Conservation (phyloP, 1,139 yeast species). For the Taphrina betulina region DNA sequence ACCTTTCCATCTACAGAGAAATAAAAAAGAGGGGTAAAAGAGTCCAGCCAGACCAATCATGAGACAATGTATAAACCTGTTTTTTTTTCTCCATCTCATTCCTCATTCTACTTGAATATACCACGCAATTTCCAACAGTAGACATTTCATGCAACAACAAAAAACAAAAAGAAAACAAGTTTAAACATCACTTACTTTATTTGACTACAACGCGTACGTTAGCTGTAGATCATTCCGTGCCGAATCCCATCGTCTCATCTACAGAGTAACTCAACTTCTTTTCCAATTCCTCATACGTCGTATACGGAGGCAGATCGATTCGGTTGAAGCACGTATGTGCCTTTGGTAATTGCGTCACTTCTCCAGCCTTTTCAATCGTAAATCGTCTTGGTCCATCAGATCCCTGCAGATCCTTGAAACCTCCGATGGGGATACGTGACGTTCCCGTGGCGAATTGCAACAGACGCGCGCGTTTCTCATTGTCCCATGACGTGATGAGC, state of each 20-base stretch:
- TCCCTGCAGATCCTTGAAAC: conserved; percentile 96
- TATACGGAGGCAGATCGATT: conserved; percentile 84
- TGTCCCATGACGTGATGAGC: conserved; percentile 86
- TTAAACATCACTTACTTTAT: no score
- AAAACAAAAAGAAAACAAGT: no score
- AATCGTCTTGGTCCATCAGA: conserved; percentile 98
- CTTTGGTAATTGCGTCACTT: conserved; percentile 86
- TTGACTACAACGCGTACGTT: no score
- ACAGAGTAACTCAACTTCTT: conserved; percentile 84
- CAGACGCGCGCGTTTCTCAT: conserved; percentile 92
- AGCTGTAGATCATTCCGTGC: no score
- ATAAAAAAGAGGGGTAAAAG: no score
- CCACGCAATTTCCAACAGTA: no score
- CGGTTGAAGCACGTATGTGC: conserved; percentile 93
- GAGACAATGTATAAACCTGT: no score
- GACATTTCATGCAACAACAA: no score
- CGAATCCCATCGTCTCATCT: conserved; percentile 90
- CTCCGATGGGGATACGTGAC: conserved; percentile 96
- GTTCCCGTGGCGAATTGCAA: conserved; percentile 98
- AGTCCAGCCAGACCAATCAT: no score
- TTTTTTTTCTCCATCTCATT: no score
- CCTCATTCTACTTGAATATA: no score
- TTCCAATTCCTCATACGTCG: conserved; percentile 68
- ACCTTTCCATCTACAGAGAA: no score
- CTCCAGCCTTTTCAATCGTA: conserved; percentile 97